Percentiles rank a stretch among this genome's conserved stretches.
Evolutionary conservation across 805 yeast species (phyloP).

Genomic region (Monosporozyma yasuniensis): DNA sequence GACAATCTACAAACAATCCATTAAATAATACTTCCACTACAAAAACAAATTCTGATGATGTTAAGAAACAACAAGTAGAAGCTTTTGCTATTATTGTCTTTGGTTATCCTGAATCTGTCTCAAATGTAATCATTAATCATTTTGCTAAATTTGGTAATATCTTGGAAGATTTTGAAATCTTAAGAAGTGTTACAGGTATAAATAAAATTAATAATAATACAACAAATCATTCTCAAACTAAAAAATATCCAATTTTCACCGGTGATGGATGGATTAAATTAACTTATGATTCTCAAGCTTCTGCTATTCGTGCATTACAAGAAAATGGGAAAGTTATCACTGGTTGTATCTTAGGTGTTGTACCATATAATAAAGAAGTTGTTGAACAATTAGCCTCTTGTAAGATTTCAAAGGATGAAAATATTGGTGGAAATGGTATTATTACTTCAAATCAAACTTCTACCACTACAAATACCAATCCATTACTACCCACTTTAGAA

Average conservation of each 20-base stretch:
- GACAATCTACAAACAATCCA: background rate
- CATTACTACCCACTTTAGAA: slow-evolving; percentile 1
- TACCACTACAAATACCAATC: background rate
- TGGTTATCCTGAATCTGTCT: slow-evolving; percentile 77
- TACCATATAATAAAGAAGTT: slow-evolving; percentile 54
- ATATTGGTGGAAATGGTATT: slow-evolving; percentile 18
- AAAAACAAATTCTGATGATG: background rate
- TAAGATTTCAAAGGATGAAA: slow-evolving; percentile 24
- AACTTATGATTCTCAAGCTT: slow-evolving; percentile 64
- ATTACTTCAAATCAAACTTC: background rate
- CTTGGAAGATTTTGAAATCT: slow-evolving; percentile 59
- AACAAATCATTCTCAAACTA: slow-evolving; percentile 5
- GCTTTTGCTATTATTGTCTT: slow-evolving; percentile 73
- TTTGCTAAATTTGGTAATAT: slow-evolving; percentile 75
- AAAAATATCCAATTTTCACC: slow-evolving; percentile 58
- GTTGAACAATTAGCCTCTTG: slow-evolving; percentile 48
- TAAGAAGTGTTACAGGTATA: slow-evolving; percentile 29
- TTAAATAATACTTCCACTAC: background rate
- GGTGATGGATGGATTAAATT: slow-evolving; percentile 90
- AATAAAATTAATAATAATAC: slow-evolving; percentile 11
- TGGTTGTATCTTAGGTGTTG: slow-evolving; percentile 56
- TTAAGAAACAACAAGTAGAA: slow-evolving; percentile 2
- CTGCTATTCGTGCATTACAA: slow-evolving; percentile 75
- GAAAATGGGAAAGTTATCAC: slow-evolving; percentile 71
- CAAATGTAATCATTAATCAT: slow-evolving; percentile 57